Evolutionary conservation across 257 asterid genomes (phyloP), one percentile per base, ranked within the genome.

Genomic region (Plantago major): DNA sequence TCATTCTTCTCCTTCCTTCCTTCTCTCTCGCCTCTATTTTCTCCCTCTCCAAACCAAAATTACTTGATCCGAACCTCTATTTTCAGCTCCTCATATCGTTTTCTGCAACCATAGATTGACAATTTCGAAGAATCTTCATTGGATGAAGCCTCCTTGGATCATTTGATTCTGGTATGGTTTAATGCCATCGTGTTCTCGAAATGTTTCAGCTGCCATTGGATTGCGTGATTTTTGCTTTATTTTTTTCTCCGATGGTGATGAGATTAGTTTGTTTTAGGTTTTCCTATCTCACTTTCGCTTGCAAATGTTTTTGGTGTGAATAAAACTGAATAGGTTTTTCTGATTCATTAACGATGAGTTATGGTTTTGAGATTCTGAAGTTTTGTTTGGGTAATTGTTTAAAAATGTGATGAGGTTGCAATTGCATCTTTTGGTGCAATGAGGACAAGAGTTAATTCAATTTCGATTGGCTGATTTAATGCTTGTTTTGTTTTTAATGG

Each of bases 121-220:
- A 28, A n/a, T 16, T 71, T 63, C 15, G 11, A 44, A 66, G 40
- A 33, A 11, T 38, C 17, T 62, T 58, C 64, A 37, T 74, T 82
- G 82, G 62, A 72, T 83, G 87, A 69, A 75, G 80, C 89, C 78
- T 74, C 82, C 77, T 65, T 73, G 81, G 91, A 77, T 79, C 78
- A 48, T 67, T 69, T 76, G 67, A 74, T 76, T 69, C 68, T 60
- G 86, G 88, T 83, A 74, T 4, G 62, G 33, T 68, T 64, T 52
- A 17, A 12, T 12, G 46, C 59, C 38, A 26, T 38, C 43, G 46
- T 49, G 12, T 13, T 55, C 42, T 55, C 17, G 13, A 66, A 42
- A 10, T 69, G 73, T 18, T 58, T 10, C 45, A 38, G 11, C 16
- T 57, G 44, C 11, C 51, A 33, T 15, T 37, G 13, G 48, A 15